Percentiles rank a stretch among this genome's conserved stretches.
Evolutionary conservation across 2,329 filamentous ascomycete genomes (phyloP).

Genomic region (Aureobasidium sp.): DNA sequence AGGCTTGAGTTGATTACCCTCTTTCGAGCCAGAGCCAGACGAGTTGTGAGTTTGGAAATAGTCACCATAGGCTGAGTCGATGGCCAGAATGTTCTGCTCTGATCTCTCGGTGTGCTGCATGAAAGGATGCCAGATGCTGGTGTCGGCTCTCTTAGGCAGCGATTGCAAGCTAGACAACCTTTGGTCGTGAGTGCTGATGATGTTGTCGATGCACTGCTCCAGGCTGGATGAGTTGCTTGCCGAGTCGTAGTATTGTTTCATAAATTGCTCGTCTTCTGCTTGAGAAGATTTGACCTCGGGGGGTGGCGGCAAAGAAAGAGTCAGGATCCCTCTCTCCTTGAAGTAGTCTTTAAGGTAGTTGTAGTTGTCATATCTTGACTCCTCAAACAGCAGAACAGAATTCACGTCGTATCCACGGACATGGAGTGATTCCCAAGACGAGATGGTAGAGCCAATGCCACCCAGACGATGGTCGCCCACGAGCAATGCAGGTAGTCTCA

Average conservation of each 20-base stretch:
- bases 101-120: constrained; percentile 66
- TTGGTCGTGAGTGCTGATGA: constrained; percentile 48
- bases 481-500: constrained; percentile 66
- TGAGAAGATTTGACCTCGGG: constrained; percentile 41
- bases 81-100: constrained; percentile 58
- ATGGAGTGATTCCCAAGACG: constrained; percentile 69
- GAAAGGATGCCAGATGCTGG: constrained; percentile 78
- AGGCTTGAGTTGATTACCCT: constrained; percentile 46
- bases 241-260: constrained; percentile 57
- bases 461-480: constrained; percentile 70
- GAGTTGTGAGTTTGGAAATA: constrained; percentile 58
- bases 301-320: constrained; percentile 40
- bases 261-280: constrained; percentile 47
- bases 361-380: constrained; percentile 60
- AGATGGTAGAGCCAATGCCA: constrained; percentile 73
- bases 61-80: constrained; percentile 75
- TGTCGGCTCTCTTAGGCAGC: constrained; percentile 55
- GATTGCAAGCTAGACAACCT: constrained; percentile 54
- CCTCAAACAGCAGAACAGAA: constrained; percentile 60
- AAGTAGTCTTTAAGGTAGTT: constrained; percentile 65
- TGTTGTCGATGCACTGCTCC: constrained; percentile 40
- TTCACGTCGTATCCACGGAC: constrained; percentile 74
- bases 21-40: constrained; percentile 14
- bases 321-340: constrained; percentile 44
- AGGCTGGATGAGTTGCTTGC: constrained; percentile 36